Conservation (phyloP, 768 basidiomycete genomes). For the Tylopilus sp. region DNA sequence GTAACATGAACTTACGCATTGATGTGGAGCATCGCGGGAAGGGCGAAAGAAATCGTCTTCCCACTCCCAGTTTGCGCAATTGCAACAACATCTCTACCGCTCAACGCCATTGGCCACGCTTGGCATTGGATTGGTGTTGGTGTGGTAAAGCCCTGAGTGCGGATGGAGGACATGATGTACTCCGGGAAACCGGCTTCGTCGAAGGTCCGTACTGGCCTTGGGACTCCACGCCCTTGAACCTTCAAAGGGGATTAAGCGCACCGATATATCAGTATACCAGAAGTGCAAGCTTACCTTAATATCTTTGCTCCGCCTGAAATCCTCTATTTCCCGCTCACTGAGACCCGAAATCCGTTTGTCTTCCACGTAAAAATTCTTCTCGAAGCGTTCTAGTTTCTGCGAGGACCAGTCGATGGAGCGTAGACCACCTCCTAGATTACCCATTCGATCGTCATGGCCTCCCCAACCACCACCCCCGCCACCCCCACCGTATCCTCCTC, state of each 20-base stretch:
- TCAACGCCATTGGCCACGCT: conserved; percentile 98
- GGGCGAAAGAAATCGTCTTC: conserved; percentile 97
- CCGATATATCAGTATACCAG: not conserved
- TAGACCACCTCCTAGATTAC: conserved; percentile 76
- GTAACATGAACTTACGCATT: conserved; percentile 71
- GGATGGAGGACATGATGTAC: conserved; percentile 91
- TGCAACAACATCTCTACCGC: conserved; percentile 90
- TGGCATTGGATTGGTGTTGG: conserved; percentile 99
- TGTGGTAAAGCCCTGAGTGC: conserved; percentile 84
- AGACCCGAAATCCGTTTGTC: conserved; percentile 78
- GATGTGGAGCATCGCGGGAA: conserved; percentile 99
- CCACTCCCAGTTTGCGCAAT: conserved; percentile 98
- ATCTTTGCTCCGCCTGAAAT: conserved; percentile 79
- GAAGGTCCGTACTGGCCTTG: conserved; percentile 86
- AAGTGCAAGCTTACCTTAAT: conserved; percentile 61
- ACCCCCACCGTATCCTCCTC: conserved; percentile 30
- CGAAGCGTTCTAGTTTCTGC: conserved; percentile 76
- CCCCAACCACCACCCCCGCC: conserved; percentile 30
- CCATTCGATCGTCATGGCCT: conserved; percentile 63
- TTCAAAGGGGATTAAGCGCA: conserved; percentile 28
- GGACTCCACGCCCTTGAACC: conserved; percentile 86
- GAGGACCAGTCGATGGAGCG: conserved; percentile 81
- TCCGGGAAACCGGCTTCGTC: conserved; percentile 97
- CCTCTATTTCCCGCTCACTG: conserved; percentile 83
- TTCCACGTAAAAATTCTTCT: conserved; percentile 97